A percentile compares a stretch with the other conserved stretches of the same genome.
Conservation (phyloP, 257 asterid genomes). For the Gardenia jasminoides region DNA sequence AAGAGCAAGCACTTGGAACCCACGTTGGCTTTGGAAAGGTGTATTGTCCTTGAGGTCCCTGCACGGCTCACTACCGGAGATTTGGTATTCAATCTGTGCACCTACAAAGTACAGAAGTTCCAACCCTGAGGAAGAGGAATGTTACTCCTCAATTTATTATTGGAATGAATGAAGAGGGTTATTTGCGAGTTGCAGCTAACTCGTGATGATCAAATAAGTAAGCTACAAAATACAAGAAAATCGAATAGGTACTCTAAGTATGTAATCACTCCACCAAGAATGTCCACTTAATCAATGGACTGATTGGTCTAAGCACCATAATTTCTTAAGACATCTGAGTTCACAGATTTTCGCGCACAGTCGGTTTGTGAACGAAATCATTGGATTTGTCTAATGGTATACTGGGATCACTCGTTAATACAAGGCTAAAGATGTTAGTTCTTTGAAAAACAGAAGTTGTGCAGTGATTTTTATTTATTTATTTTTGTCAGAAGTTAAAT, state of each 20-base stretch:
- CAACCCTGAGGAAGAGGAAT: not conserved
- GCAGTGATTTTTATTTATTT: too few species aligned
- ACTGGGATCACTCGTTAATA: too few species aligned
- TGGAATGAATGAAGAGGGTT: conserved; percentile 16
- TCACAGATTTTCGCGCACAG: too few species aligned
- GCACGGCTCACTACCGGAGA: conserved; percentile 8
- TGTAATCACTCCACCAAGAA: not conserved
- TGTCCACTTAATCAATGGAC: too few species aligned
- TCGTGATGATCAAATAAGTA: not conserved
- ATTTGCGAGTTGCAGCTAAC: conserved; percentile 1
- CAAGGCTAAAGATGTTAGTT: too few species aligned
- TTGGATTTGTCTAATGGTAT: too few species aligned
- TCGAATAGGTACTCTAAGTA: not conserved
- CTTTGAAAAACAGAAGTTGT: too few species aligned
- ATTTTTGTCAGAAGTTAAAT: too few species aligned
- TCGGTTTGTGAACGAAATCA: too few species aligned
- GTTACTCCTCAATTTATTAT: conserved; percentile 11
- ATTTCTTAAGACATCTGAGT: too few species aligned
- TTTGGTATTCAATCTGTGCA: conserved; percentile 17
- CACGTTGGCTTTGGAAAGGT: conserved; percentile 20
- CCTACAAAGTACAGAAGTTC: not conserved
- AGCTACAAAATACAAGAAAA: not conserved
- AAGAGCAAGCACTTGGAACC: conserved; percentile 29
- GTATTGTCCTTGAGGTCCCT: conserved; percentile 22
- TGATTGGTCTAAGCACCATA: too few species aligned